Evolutionary conservation across 2,329 filamentous ascomycete species (phyloP).

Genomic region (Trichoderma aggressivum): DNA sequence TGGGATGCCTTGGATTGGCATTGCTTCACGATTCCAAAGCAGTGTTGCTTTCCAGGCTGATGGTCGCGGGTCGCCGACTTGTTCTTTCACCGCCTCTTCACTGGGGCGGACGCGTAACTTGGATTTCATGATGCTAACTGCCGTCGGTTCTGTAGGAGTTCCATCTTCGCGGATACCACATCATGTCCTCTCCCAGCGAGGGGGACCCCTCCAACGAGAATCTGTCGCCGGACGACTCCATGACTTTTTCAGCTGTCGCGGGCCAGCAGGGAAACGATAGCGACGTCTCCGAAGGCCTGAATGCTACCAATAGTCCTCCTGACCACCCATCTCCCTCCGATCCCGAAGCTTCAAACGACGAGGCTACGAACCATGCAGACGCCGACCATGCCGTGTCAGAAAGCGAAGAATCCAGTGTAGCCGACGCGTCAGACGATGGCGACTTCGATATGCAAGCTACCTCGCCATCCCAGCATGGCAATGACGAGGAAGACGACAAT

Average conservation of each 20-base stretch:
- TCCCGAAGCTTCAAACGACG: conserved; percentile 41
- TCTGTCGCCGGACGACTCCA: conserved; percentile 52
- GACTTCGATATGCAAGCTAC: conserved; percentile 75
- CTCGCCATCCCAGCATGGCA: conserved; percentile 42
- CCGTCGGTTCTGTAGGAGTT: conserved; percentile 36
- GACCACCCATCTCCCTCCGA: conserved; percentile 43
- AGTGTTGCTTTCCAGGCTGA: conserved; percentile 21
- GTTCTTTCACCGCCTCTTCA: conserved; percentile 24
- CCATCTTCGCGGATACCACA: conserved; percentile 59
- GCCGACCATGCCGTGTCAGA: conserved; percentile 43
- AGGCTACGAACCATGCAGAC: conserved; percentile 39
- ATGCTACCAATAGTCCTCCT: conserved; percentile 59
- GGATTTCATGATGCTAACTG: conserved; percentile 33
- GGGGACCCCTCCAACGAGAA: conserved; percentile 65
- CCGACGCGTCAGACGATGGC: conserved; percentile 61
- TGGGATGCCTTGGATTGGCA: conserved; percentile 43
- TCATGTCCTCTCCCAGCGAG: conserved; percentile 62
- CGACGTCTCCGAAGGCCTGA: conserved; percentile 59
- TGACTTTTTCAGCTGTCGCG: conserved; percentile 37
- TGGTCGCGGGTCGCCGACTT: conserved; percentile 31
- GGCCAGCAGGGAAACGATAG: conserved; percentile 51
- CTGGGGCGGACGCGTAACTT: conserved; percentile 21
- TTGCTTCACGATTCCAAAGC: conserved; percentile 30
- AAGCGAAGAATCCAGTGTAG: conserved; percentile 46
- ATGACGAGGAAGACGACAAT: conserved; percentile 31